phyloP scores from a whole-genome alignment of 768 basidiomycete species.

The Lentinula raphanica region DNA sequence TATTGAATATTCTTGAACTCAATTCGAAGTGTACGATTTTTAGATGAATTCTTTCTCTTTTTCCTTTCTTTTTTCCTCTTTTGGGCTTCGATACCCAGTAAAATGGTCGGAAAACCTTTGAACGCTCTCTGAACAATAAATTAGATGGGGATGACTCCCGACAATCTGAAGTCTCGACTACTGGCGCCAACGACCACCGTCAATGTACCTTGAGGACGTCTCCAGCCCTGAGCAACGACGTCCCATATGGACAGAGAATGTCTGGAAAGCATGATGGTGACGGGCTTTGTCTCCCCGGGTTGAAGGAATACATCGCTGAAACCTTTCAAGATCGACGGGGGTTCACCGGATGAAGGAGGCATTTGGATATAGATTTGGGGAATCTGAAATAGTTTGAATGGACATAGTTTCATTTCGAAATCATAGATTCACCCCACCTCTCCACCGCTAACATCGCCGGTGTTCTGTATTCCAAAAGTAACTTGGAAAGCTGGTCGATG shows the following conservation, averaged over 20 bases:
- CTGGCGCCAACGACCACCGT: slow-evolving; percentile 64
- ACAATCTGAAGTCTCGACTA: slow-evolving; percentile 55
- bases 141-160: slow-evolving; percentile 22
- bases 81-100: no score
- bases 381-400: slow-evolving; percentile 31
- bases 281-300: slow-evolving; percentile 41
- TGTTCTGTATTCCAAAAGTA: slow-evolving; percentile 62
- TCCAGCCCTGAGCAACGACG: slow-evolving; percentile 67
- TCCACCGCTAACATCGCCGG: slow-evolving; percentile 52
- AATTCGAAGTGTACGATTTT: no score
- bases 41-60: no score
- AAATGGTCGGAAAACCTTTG: no score
- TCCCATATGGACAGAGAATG: slow-evolving; percentile 79
- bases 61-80: no score
- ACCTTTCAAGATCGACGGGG: slow-evolving; percentile 65
- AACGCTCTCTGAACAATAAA: no score
- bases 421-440: slow-evolving; percentile 52
- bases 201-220: slow-evolving; percentile 58
- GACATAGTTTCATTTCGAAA: background rate
- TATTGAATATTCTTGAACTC: no score
- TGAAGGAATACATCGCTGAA: slow-evolving; percentile 55
- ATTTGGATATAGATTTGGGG: slow-evolving; percentile 75
- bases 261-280: slow-evolving; percentile 56
- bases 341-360: slow-evolving; percentile 58
- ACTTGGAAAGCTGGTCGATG: slow-evolving; percentile 61